phyloP scores from a whole-genome alignment of 2,329 filamentous ascomycete species.

The Hymenoscyphus albidus region DNA sequence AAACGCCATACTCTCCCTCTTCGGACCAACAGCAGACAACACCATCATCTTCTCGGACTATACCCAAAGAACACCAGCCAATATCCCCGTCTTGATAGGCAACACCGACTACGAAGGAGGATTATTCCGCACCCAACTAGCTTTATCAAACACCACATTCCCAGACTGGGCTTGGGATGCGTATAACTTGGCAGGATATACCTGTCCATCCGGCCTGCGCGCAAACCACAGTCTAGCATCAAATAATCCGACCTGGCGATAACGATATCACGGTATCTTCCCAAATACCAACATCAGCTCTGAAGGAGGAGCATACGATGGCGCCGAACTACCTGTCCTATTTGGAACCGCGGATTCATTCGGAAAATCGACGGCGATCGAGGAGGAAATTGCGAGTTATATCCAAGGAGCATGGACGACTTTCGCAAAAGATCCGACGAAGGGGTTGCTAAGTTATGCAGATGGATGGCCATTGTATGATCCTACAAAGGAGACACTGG shows the following conservation, averaged over 20 bases:
- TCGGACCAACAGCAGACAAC: slow-evolving; percentile 19
- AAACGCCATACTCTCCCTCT: slow-evolving; percentile 13
- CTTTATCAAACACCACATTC: slow-evolving; percentile 5
- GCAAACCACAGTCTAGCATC: slow-evolving; percentile 22
- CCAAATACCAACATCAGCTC: slow-evolving; percentile 31
- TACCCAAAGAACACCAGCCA: slow-evolving; percentile 17
- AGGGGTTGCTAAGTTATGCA: slow-evolving; percentile 28
- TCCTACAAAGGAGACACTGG: slow-evolving; percentile 20
- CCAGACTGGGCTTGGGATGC: slow-evolving; percentile 23
- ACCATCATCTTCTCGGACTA: slow-evolving; percentile 19
- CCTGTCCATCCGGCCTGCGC: slow-evolving; percentile 27
- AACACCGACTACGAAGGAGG: slow-evolving; percentile 32
- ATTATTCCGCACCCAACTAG: slow-evolving; percentile 22
- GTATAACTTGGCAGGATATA: slow-evolving; percentile 28
- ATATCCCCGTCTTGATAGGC: slow-evolving; percentile 27
- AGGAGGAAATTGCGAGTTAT: slow-evolving; percentile 29
- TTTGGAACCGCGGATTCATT: slow-evolving; percentile 28
- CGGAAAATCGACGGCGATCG: slow-evolving; percentile 24
- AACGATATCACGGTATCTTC: slow-evolving; percentile 34
- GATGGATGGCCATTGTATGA: slow-evolving; percentile 27
- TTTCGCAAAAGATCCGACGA: slow-evolving; percentile 35
- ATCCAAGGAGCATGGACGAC: slow-evolving; percentile 35
- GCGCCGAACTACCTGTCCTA: slow-evolving; percentile 30
- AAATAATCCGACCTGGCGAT: slow-evolving; percentile 36
- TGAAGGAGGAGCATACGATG: slow-evolving; percentile 34